A percentile compares a stretch with the other conserved stretches of the same genome.
Conservation (phyloP, 2,329 filamentous ascomycete species). For the Trichophyton rubrum region DNA sequence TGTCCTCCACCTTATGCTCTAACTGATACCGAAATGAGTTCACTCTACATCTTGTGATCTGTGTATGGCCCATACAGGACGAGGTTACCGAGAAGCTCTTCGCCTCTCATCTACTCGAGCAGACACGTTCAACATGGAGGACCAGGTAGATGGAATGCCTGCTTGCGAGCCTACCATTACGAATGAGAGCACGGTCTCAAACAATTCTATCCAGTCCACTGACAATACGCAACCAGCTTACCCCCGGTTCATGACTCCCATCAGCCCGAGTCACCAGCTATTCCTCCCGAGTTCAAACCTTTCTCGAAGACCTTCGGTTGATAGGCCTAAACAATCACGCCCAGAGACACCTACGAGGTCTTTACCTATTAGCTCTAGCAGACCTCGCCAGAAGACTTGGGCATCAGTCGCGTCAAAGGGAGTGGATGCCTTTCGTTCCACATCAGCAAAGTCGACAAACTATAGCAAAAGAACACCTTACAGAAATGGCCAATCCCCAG, state of each 20-base stretch:
- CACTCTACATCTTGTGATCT: background rate
- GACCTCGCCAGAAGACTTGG: conserved; percentile 10
- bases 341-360: conserved; percentile 10
- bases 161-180: background rate
- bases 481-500: background rate
- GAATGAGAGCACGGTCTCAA: background rate
- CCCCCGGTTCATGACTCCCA: background rate
- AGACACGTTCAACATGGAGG: background rate
- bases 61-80: background rate
- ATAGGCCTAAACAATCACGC: background rate
- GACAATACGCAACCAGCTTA: background rate
- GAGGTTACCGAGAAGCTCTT: no score
- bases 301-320: background rate
- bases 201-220: background rate
- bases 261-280: background rate
- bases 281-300: background rate
- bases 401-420: conserved; percentile 11
- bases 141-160: background rate
- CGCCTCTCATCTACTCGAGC: background rate
- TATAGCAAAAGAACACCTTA: conserved; percentile 6
- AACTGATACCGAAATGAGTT: background rate
- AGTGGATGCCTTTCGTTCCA: conserved; percentile 10
- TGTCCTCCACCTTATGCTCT: background rate
- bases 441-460: conserved; percentile 2
- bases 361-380: background rate